Evolutionary conservation across 2,329 filamentous ascomycete species (phyloP).

Genomic region (Ascochyta lentis): DNA sequence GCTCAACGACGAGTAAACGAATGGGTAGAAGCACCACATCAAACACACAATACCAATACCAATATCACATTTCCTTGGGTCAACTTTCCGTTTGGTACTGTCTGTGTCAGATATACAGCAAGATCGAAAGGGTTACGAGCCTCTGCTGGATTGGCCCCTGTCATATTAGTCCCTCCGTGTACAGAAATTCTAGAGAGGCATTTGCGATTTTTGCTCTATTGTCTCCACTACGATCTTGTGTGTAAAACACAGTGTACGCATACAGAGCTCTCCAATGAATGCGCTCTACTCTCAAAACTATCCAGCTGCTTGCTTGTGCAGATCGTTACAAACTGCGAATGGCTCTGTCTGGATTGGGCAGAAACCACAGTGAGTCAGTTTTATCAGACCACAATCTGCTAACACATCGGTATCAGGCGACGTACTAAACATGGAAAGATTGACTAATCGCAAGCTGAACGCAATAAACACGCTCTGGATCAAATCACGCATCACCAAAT

Average conservation of each 20-base stretch:
- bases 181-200: conserved; percentile 48
- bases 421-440: background rate
- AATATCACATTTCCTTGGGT: conserved; percentile 46
- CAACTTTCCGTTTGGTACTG: conserved; percentile 46
- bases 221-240: conserved; percentile 26
- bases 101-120: conserved; percentile 43
- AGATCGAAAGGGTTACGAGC: conserved; percentile 34
- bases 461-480: background rate
- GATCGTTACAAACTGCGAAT: conserved; percentile 1
- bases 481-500: background rate
- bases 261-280: conserved; percentile 32
- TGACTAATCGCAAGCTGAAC: background rate
- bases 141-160: conserved; percentile 37
- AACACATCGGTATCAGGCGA: background rate
- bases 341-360: background rate
- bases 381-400: conserved; percentile 12
- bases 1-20: conserved; percentile 44
- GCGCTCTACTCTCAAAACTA: conserved; percentile 13
- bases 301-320: conserved; percentile 1
- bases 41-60: conserved; percentile 40
- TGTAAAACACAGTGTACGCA: conserved; percentile 28
- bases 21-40: conserved; percentile 27
- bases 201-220: conserved; percentile 32
- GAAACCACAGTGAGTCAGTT: conserved; percentile 7
- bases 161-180: conserved; percentile 49